Base-by-base conservation (phyloP, 108 stramenopile species). In the Cyclotella choctawhatcheeana region DNA sequence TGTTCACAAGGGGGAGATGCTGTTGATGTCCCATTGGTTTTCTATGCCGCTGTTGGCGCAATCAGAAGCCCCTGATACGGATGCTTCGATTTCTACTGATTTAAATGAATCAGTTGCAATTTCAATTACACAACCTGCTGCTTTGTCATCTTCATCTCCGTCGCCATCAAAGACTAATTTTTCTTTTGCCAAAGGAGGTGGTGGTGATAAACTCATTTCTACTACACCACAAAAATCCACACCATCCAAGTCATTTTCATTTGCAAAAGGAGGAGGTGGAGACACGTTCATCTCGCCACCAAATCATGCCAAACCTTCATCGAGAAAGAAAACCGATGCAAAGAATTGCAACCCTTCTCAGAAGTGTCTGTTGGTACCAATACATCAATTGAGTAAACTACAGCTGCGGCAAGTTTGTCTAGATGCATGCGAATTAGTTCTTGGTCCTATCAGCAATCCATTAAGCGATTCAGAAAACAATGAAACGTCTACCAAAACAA, bases 121-220 rank as follows among this genome's bases (percentile, higher is more conserved):
- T n/a, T n/a, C n/a, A n/a, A n/a, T n/a, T n/a, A n/a, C n/a, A n/a
- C n/a, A n/a, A n/a, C n/a, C n/a, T n/a, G n/a, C n/a, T n/a, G n/a
- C n/a, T n/a, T n/a, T n/a, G n/a, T n/a, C 31, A 37, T 33, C 34
- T 29, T 25, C 31, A 18, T 24, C 45, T 34, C 51, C 73, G 25
- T 82, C 81, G 33, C 66, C 82, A 26, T 73, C 84, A 34, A 73
- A 76, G 70, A 72, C 82, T 52, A 77, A 73, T 27, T 85, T 87
- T 73, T 87, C 86, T 22, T 87, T 86, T 72, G 82, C 80, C 47
- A 82, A 75, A 60, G 85, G 83, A 25, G 83, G 86, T 12, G 83
- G 85, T 12, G 84, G 85, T 17, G 82, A 87, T 63, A 35, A 45
- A 14, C 31, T 88, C 34, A 85, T 76, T 61, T 74, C 77, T 52